Evolutionary conservation across 495 filamentous ascomycete genomes (phyloP).

Genomic region (Talaromyces adpressus): DNA sequence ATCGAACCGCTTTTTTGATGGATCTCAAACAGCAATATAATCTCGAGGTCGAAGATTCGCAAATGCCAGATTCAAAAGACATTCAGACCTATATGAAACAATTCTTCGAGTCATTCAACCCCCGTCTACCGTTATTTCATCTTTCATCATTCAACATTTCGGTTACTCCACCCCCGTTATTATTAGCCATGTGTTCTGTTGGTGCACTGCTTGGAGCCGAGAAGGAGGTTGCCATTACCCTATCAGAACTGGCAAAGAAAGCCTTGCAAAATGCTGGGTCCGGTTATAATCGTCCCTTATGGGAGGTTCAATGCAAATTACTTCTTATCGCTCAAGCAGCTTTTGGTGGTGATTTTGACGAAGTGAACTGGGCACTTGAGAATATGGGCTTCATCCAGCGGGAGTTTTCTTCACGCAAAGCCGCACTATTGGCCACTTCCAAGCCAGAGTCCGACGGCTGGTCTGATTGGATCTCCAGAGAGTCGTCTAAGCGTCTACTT

Average conservation of each 20-base stretch:
- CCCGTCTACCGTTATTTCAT: slow-evolving; percentile 6
- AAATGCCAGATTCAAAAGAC: not conserved
- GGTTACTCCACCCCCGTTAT: not conserved
- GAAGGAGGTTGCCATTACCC: not conserved
- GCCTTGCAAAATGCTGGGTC: slow-evolving; percentile 4
- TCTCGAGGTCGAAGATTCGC: not conserved
- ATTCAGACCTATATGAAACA: slow-evolving; percentile 1
- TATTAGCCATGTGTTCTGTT: slow-evolving; percentile 6
- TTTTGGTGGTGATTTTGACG: slow-evolving; percentile 4
- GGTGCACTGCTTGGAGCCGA: slow-evolving; percentile 3
- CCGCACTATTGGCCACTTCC: not conserved
- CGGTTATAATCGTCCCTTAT: not conserved
- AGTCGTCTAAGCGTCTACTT: slow-evolving; percentile 11
- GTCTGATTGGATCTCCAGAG: slow-evolving; percentile 3
- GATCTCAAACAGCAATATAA: not conserved
- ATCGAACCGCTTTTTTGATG: not conserved
- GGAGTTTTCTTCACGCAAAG: slow-evolving; percentile 5
- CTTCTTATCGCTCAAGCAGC: slow-evolving; percentile 4
- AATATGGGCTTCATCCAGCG: slow-evolving; percentile 6
- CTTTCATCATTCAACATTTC: slow-evolving; percentile 1
- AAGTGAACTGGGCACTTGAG: slow-evolving; percentile 8
- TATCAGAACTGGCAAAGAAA: slow-evolving; percentile 5
- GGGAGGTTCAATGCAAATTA: slow-evolving; percentile 10
- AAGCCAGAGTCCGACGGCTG: not conserved
- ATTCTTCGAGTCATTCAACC: slow-evolving; percentile 8